Base-by-base conservation (phyloP, 176 grass and related monocot genomes). In the bread wheat (Triticum aestivum) region DNA sequence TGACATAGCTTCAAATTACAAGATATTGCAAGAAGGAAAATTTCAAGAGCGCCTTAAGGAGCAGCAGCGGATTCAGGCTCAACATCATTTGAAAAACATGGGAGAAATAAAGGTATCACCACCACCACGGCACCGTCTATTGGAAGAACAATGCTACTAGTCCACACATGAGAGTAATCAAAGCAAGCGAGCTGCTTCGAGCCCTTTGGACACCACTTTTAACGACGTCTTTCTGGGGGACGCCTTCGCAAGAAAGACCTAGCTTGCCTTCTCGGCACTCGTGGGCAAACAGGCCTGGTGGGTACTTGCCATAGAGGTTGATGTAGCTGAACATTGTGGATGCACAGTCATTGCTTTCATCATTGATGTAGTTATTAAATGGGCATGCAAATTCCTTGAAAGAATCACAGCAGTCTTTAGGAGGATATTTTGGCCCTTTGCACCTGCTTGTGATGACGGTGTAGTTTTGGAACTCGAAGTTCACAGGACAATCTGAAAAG, bases 301-400 rank as follows among this genome's bases (percentile, higher is more conserved):
- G 94, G 61, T 94, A 97, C 14, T 89, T 88, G 37, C 94, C 94
- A 27, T 90, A 86, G 34, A 90, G 54, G 49, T 94, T 90, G 67
- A 97, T 94, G 87, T 97, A 97, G 84, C 79, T 90, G 84, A 94
- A 97, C 92, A 97, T 94, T n/a, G 75, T 85, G 2, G 85, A 85
- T 27, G 92, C 88, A 58, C 94, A 94, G 4, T 88, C 69, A 15
- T 67, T 92, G 56, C 82, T 88, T 4, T 59, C 75, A 0, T 97
- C 89, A 6, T 97, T 97, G 89, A 94, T 26, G 64, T 92, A 80
- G 0, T 8, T 63, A 4, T 1, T 14, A 70, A 35, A 97, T 0
- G 92, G 94, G 85, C 94, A 97, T 29, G 92, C 91, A 3, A 94
- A 97, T 82, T 94, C 89, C 86, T 86, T 79, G 61, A 97, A 79